Evolutionary conservation across 306 rosid species (phyloP), one percentile per base, ranked within the genome.

Genomic region (Pyrus betulifolia): DNA sequence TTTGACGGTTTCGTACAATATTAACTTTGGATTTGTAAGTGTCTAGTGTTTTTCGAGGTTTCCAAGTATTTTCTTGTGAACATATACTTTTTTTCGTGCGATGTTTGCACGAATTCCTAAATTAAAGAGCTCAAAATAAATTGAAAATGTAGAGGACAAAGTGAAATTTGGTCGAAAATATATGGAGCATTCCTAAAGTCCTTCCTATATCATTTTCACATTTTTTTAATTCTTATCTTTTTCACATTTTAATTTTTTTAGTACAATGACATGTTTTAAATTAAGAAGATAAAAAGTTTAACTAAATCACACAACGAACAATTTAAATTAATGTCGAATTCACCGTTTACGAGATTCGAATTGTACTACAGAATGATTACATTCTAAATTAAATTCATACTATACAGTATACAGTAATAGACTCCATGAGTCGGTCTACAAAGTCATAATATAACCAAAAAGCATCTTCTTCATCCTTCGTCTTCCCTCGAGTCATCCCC

Each of bases 301-400:
- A 35, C 0, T 35, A 6, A 35, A 0, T 0, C 0, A 35, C 0
- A 35, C 0, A 7, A 35, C 1, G 0, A 7, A 2, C 0, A 1
- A 38, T 0, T 2, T 38, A 38, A 38, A 6, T 38, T 38, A 2
- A 35, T 38, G 8, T 38, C 0, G 0, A 38, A 2, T 1, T 7
- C 2, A 2, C 0, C 0, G 0, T 6, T 2, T 1, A 6, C 2
- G 2, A 1, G 12, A 40, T 2, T 40, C 11, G 38, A 35, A 6
- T 35, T 2, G 2, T 35, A 35, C 1, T 35, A 35, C 40, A 6
- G 40, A 35, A 0, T 1, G 38, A 14, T 14, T 14, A 65, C 8
- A 8, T 8, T 18, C 10, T 21, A 8, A 33, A 1, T 12, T 35
- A 30, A 66, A 11, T 61, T 23, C 17, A 25, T 35, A 66, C 42